phyloP scores from a whole-genome alignment of 768 basidiomycete species.

The Mycena polygramma region DNA sequence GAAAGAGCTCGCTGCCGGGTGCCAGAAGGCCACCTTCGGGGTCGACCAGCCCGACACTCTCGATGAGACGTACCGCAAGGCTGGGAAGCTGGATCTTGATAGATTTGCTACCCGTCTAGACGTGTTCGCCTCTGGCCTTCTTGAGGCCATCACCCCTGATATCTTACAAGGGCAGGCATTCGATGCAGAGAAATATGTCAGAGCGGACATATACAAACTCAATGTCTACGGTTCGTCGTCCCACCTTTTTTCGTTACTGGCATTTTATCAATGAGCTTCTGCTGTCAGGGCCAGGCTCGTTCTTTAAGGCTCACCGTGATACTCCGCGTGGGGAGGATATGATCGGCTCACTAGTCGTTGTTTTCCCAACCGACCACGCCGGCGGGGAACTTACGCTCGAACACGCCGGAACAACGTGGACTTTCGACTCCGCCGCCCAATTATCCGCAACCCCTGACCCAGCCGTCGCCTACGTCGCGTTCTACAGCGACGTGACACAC shows the following conservation, averaged over 20 bases:
- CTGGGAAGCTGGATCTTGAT: conserved; percentile 55
- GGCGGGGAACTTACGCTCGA: conserved; percentile 56
- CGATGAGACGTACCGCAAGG: conserved; percentile 62
- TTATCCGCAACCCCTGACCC: conserved; percentile 40
- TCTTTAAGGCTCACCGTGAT: conserved; percentile 64
- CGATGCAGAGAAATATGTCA: conserved; percentile 37
- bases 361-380: conserved; percentile 58
- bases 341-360: conserved; percentile 64
- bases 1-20: conserved; percentile 47
- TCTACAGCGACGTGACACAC: conserved; percentile 48
- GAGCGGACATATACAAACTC: conserved; percentile 58
- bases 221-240: conserved; percentile 57
- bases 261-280: not conserved
- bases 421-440: conserved; percentile 47
- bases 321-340: conserved; percentile 58
- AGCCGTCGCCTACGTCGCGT: conserved; percentile 46
- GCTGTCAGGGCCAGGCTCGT: conserved; percentile 46
- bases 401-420: conserved; percentile 45
- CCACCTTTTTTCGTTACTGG: no score
- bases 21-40: conserved; percentile 59
- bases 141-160: conserved; percentile 41
- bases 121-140: conserved; percentile 39
- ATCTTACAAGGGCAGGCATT: conserved; percentile 39
- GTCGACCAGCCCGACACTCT: conserved; percentile 50
- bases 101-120: conserved; percentile 53